A percentile compares a stretch with the other conserved stretches of the same genome.
Evolutionary conservation across 169 alveolate genomes (phyloP).

Genomic region (Cryptosporidium ubiquitum): DNA sequence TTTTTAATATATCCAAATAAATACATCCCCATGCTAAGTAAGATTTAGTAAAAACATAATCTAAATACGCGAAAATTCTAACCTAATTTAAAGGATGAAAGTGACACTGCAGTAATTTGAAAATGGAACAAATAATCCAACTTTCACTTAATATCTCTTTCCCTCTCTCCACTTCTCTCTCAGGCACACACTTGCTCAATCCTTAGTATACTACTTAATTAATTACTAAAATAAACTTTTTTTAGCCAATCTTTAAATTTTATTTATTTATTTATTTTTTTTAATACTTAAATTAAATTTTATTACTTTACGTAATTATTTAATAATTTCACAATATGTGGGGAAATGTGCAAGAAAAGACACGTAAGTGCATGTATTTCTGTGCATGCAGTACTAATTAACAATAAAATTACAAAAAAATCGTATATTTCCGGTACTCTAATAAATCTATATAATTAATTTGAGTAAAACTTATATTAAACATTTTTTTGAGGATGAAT

Average conservation of each 20-base stretch:
- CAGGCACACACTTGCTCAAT: neutral
- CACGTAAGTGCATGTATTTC: constrained; percentile 19
- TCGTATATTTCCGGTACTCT: constrained; percentile 35
- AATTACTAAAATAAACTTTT: neutral
- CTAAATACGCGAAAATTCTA: neutral
- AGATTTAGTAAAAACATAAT: neutral
- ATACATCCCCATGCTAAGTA: neutral
- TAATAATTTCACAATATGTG: constrained; percentile 2
- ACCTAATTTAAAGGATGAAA: neutral
- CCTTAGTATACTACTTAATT: no score
- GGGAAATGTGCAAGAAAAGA: constrained; percentile 45
- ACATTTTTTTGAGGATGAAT: constrained; percentile 9
- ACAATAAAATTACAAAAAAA: constrained; percentile 7
- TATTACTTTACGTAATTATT: neutral
- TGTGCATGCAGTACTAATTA: constrained; percentile 30
- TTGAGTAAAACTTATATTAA: constrained; percentile 47
- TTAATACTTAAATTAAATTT: neutral
- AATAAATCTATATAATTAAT: constrained; percentile 43
- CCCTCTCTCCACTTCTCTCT: no score
- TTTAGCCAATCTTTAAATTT: neutral
- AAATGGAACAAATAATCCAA: neutral
- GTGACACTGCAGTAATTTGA: neutral
- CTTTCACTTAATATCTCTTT: no score
- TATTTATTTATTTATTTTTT: neutral
- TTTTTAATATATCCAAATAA: neutral